Evolutionary conservation across 1,284 basidiomycete species (phyloP), one percentile per base, ranked within the genome.

Genomic region (Gymnopus androsaceus): DNA sequence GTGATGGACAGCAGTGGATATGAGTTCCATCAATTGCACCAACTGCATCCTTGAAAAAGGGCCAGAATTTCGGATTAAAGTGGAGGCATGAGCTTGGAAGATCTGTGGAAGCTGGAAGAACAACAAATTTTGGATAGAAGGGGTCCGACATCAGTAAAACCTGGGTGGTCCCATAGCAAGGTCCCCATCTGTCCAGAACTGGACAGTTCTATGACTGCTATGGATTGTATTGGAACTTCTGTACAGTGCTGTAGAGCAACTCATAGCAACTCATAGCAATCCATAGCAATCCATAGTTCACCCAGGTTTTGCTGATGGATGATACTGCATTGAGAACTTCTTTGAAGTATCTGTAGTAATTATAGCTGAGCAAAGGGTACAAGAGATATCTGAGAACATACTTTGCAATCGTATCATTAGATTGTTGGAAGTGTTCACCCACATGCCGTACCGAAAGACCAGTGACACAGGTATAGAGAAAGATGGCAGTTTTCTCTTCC

Each of bases 391-490:
- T 19, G 4, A 5, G 9, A 12, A 49, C 46, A 7, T n/a, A 56
- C 47, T 25, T 62, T 59, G 54, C 46, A 40, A 48, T 33, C 19
- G 54, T 55, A 17, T 27, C 33, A 62, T 67, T 66, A 33, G 64
- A 61, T 4, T 48, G 51, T 53, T 72, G 69, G 61, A 73, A 73
- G 8, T 61, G 21, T 45, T 73, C 69, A n/a, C 23, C 63, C 68
- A 47, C 70, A 56, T 61, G 67, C 66, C 2, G 60, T 37, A n/a
- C n/a, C n/a, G n/a, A n/a, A n/a, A n/a, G n/a, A n/a, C n/a, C n/a
- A n/a, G n/a, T n/a, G n/a, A n/a, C 12, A 66, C 52, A 4, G 67
- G 61, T 1, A 50, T 72, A 70, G 64, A 34, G 59, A 55, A 55
- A 72, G 62, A 55, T 69, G 63, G 50, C 23, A 12, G 62, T 4